These are phyloP conservation scores for Fusarium austroafricanum DNA, from an alignment of 2,329 filamentous ascomycete species.

Conservation along the genomic window DNA sequence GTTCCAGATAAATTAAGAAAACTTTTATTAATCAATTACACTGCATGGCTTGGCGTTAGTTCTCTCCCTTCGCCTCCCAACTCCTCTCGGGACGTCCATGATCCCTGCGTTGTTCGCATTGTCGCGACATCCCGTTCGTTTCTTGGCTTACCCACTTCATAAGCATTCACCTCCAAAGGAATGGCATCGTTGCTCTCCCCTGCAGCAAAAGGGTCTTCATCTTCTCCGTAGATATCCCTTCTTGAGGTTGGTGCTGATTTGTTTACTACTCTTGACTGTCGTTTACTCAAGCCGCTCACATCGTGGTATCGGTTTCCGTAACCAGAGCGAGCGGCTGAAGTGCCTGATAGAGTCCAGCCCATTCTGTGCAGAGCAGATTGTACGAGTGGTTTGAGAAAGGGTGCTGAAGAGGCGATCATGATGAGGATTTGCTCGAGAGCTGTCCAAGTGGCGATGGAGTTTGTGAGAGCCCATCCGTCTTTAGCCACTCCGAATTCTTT, in stretches of 20 bases:
- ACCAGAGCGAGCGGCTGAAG: slow-evolving; percentile 5
- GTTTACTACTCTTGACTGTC: slow-evolving; percentile 2
- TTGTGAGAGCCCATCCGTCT: slow-evolving; percentile 22
- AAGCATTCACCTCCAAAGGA: slow-evolving; percentile 5
- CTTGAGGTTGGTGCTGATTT: slow-evolving; percentile 5
- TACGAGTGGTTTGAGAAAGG: slow-evolving; percentile 11
- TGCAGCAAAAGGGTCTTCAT: slow-evolving; percentile 15
- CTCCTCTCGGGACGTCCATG: slow-evolving; percentile 13
- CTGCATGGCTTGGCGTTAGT: slow-evolving; percentile 18
- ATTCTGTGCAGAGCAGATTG: slow-evolving; percentile 1
- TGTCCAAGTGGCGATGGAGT: slow-evolving; percentile 23
- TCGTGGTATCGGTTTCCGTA: slow-evolving; percentile 5
- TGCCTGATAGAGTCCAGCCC: slow-evolving; percentile 20
- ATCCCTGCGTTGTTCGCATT: background rate
- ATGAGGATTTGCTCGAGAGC: slow-evolving; percentile 27
- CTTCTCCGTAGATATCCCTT: slow-evolving; percentile 4
- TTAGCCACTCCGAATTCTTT: slow-evolving; percentile 15
- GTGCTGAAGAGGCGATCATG: slow-evolving; percentile 25
- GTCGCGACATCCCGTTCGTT: background rate
- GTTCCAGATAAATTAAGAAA: background rate
- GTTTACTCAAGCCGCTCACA: background rate
- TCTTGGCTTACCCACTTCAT: background rate
- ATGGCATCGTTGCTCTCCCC: slow-evolving; percentile 11
- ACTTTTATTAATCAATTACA: slow-evolving; percentile 4
- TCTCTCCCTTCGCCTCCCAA: slow-evolving; percentile 16